Base-by-base conservation (phyloP, 371 early-diverging fungal species). In the Mortierella sp. region DNA sequence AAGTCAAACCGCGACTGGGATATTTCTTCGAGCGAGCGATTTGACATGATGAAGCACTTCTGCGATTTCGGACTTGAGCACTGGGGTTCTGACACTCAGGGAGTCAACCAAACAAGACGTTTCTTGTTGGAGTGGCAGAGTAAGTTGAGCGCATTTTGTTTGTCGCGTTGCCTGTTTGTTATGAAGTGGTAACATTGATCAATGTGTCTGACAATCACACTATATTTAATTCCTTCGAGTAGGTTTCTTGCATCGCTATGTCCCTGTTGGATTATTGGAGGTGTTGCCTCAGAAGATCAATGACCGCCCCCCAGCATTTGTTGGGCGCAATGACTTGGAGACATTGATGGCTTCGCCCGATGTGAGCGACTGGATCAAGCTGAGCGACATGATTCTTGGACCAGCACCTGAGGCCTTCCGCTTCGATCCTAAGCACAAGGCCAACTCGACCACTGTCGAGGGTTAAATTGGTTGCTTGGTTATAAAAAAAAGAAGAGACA, bases 51-150 rank as follows among this genome's bases (percentile, higher is more conserved):
- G 80, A 92, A 93, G 73, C 88, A 94, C 49, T 99, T 96, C 89
- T 94, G 94, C 38, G 85, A 94, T 51, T 97, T 92, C 87, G 99
- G 98, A 44, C 86, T 98, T 72, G 98, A 98, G 84, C 96, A 97
- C 82, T 99, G 98, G 98, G 99, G 99, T 49, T 93, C 95, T 12
- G 99, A 99, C 88, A 96, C 95, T 35, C 91, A 90, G 89, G 98
- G 98, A 65, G 92, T 98, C 10, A 96, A 96, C 81, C 89, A 88
- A 4, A 97, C 97, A 2, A 90, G 99, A 74, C 91, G 97, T 48
- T 99, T 96, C 91, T 72, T 99, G 85, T 92, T 95, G 84, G 99
- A 99, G 88, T 98, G 98, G 98, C 93, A 96, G 90, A 96, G 97
- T 48, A 84, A 29, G 84, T 81, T 63, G 63, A 35, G 35, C 32